Percentiles rank a stretch among this genome's conserved stretches.
phyloP scores from a whole-genome alignment of 352 stramenopile species.

The Pythium dissimile region DNA sequence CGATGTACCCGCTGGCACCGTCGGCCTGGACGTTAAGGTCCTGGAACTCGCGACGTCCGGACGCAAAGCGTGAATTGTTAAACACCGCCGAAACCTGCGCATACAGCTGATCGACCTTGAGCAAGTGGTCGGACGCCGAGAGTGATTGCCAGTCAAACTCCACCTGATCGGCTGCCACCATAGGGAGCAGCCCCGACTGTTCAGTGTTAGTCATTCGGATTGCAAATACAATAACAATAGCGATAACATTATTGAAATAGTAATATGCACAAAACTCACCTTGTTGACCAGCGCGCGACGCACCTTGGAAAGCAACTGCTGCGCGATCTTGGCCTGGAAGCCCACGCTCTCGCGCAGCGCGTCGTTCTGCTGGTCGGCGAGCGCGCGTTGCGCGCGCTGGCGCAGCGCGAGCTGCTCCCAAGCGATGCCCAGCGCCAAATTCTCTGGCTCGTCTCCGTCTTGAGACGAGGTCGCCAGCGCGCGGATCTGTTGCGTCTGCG shows the following conservation, averaged over 20 bases:
- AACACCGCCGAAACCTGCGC: background rate
- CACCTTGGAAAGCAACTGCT: background rate
- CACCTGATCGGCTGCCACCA: background rate
- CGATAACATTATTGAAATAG: background rate
- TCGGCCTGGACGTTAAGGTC: background rate
- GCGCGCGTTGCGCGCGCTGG: background rate
- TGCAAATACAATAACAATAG: background rate
- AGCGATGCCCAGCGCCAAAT: background rate
- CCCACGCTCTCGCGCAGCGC: background rate
- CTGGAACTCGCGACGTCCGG: background rate
- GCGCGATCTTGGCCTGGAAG: slow-evolving; percentile 6
- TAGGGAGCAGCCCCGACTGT: background rate
- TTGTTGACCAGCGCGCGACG: background rate
- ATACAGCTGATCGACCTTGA: background rate
- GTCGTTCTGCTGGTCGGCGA: background rate
- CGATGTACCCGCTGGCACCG: background rate
- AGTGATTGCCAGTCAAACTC: background rate
- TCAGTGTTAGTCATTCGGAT: background rate
- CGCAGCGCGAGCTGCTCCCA: background rate
- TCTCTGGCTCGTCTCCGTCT: background rate
- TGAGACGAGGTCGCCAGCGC: background rate
- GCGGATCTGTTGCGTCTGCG: background rate
- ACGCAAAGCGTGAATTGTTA: background rate
- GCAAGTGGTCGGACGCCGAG: background rate
- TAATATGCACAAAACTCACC: background rate